A percentile compares a stretch with the other conserved stretches of the same genome.
phyloP scores from a whole-genome alignment of 2,329 filamentous ascomycete genomes.

The Fusarium piperis region DNA sequence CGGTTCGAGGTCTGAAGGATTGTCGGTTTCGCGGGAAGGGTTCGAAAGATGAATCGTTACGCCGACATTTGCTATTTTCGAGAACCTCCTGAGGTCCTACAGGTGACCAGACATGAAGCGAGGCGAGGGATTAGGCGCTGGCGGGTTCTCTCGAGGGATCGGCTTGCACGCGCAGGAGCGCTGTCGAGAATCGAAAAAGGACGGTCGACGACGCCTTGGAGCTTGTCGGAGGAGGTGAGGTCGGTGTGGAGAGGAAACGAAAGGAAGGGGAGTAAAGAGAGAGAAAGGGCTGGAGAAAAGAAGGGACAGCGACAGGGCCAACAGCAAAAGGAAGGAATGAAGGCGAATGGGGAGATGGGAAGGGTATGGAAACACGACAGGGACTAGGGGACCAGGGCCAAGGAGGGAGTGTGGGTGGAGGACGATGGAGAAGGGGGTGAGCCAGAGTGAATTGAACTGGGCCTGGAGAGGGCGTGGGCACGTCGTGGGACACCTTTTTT shows the following conservation, averaged over 20 bases:
- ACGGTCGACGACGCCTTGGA: constrained; percentile 48
- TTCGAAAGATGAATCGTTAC: constrained; percentile 44
- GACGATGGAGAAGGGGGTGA: constrained; percentile 23
- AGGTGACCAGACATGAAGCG: constrained; percentile 40
- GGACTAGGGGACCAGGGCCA: constrained; percentile 40
- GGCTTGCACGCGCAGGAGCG: constrained; percentile 39
- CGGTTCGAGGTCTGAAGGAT: constrained; percentile 23
- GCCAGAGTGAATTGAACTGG: constrained; percentile 15
- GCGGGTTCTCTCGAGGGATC: constrained; percentile 36
- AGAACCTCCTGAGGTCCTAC: constrained; percentile 46
- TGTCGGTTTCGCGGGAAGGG: constrained; percentile 30
- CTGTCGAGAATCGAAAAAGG: constrained; percentile 45
- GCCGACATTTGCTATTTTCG: constrained; percentile 46
- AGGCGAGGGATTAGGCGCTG: constrained; percentile 29
- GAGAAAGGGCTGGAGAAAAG: constrained; percentile 43
- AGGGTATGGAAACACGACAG: constrained; percentile 48
- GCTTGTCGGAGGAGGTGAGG: constrained; percentile 46
- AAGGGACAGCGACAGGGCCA: constrained; percentile 45
- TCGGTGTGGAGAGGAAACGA: constrained; percentile 42
- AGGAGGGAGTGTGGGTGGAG: constrained; percentile 25
- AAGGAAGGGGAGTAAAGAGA: constrained; percentile 38
- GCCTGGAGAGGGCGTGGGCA: constrained; percentile 29
- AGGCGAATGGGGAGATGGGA: constrained; percentile 44
- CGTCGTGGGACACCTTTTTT: constrained; percentile 29
- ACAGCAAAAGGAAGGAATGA: constrained; percentile 45